Percentiles rank a stretch among this genome's conserved stretches.
Evolutionary conservation across 108 stramenopile species (phyloP).

Genomic region (Parmales sp.): DNA sequence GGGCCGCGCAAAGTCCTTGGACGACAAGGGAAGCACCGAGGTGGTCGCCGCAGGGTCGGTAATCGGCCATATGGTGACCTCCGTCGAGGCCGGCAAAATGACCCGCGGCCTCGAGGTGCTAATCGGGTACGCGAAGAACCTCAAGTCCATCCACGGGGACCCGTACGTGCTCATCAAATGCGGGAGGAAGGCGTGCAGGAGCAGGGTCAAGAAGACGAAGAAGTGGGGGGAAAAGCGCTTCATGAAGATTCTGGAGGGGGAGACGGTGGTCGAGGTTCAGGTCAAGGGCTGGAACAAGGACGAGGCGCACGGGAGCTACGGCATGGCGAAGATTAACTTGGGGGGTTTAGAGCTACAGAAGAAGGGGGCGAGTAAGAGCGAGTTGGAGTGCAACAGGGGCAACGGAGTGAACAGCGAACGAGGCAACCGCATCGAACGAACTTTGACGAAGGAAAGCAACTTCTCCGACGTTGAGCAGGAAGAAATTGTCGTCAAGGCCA

Average conservation of each 20-base stretch:
- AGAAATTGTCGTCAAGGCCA: not conserved
- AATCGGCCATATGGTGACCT: slow-evolving; percentile 34
- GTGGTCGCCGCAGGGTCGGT: slow-evolving; percentile 23
- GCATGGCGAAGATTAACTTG: slow-evolving; percentile 23
- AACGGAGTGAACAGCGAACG: not conserved
- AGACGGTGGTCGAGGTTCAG: not conserved
- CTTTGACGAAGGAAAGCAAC: not conserved
- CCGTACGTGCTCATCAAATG: slow-evolving; percentile 29
- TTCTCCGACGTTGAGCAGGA: not conserved
- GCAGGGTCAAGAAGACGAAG: slow-evolving; percentile 26
- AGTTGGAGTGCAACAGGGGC: not conserved
- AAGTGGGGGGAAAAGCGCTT: slow-evolving; percentile 24
- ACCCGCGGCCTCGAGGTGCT: slow-evolving; percentile 23
- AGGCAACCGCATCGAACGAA: not conserved
- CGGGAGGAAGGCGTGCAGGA: slow-evolving; percentile 15
- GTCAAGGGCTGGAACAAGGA: slow-evolving; percentile 1
- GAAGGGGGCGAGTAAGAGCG: slow-evolving; percentile 11
- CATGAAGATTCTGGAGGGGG: slow-evolving; percentile 18
- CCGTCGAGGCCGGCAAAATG: slow-evolving; percentile 19
- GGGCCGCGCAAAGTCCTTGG: slow-evolving; percentile 17
- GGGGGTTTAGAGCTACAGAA: slow-evolving; percentile 18
- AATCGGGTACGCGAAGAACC: slow-evolving; percentile 18
- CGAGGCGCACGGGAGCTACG: not conserved
- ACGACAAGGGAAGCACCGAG: slow-evolving; percentile 8
- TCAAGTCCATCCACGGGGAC: slow-evolving; percentile 18